These are phyloP conservation scores for Trypethelium eluteriae DNA, from an alignment of 495 filamentous ascomycete genomes.

Conservation along the genomic window DNA sequence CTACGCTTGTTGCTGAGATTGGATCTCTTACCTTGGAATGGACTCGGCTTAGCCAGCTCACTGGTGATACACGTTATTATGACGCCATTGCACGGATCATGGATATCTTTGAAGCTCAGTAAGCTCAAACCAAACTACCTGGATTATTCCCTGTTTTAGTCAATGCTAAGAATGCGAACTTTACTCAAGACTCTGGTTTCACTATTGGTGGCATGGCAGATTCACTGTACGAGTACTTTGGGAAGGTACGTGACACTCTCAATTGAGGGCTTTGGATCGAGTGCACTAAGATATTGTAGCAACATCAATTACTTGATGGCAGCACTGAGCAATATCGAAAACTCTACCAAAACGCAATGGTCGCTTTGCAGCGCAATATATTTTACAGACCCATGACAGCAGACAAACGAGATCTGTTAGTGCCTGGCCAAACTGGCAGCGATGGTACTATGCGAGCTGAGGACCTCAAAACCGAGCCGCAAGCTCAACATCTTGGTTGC, in stretches of 20 bases:
- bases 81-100: conserved; percentile 35
- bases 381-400: conserved; percentile 42
- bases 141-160: conserved; percentile 35
- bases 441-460: conserved; percentile 14
- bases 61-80: conserved; percentile 33
- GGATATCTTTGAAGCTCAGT: conserved; percentile 27
- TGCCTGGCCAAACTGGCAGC: conserved; percentile 37
- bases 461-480: conserved; percentile 26
- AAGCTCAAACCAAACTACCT: conserved; percentile 32
- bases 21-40: conserved; percentile 39
- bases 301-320: conserved; percentile 29
- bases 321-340: conserved; percentile 35
- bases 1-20: conserved; percentile 28
- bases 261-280: background rate
- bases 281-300: background rate
- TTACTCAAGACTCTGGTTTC: conserved; percentile 23
- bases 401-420: conserved; percentile 11
- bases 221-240: conserved; percentile 37
- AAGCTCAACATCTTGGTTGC: conserved; percentile 50
- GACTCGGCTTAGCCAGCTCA: conserved; percentile 34
- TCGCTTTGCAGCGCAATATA: conserved; percentile 32
- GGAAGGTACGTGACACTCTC: conserved; percentile 27
- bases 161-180: conserved; percentile 20
- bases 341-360: conserved; percentile 36
- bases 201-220: conserved; percentile 37